phyloP scores from a whole-genome alignment of 805 yeast genomes.

The Metschnikowia shivogae region DNA sequence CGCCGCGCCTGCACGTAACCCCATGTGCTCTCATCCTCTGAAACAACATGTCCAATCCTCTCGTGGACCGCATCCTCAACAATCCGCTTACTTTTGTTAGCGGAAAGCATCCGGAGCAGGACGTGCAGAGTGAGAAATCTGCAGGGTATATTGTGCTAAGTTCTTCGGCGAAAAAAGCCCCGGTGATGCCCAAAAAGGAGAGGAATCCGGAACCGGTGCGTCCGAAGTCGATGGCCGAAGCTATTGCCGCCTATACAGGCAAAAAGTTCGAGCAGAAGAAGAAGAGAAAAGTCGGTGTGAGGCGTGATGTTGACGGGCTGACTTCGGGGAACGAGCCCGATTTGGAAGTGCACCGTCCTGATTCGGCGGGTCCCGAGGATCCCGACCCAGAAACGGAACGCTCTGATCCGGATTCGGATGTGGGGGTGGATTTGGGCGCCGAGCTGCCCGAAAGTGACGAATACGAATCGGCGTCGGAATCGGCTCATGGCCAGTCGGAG shows the following conservation, averaged over 20 bases:
- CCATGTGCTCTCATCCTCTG: not conserved
- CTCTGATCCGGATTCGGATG: no score
- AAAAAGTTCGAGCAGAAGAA: slow-evolving; percentile 48
- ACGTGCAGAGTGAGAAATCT: slow-evolving; percentile 13
- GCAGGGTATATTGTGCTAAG: slow-evolving; percentile 17
- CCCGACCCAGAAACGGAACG: no score
- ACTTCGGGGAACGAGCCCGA: no score
- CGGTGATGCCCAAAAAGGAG: slow-evolving; percentile 3
- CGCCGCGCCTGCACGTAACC: not conserved
- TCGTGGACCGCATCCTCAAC: slow-evolving; percentile 57
- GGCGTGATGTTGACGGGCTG: not conserved
- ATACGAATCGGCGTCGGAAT: slow-evolving; percentile 34
- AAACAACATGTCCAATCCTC: slow-evolving; percentile 38
- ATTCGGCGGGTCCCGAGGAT: no score
- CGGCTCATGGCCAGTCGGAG: slow-evolving; percentile 4
- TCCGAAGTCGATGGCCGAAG: slow-evolving; percentile 50
- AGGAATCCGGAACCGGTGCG: slow-evolving; percentile 12
- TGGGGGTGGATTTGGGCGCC: no score
- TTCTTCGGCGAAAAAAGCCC: slow-evolving; percentile 5
- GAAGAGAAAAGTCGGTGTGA: slow-evolving; percentile 16
- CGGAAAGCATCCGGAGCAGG: slow-evolving; percentile 40
- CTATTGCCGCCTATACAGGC: slow-evolving; percentile 55
- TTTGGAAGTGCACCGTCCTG: no score
- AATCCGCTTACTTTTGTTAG: slow-evolving; percentile 61
- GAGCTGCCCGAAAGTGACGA: slow-evolving; percentile 16